Conservation (phyloP, 352 stramenopile genomes). For the Thalassiosira gravida region DNA sequence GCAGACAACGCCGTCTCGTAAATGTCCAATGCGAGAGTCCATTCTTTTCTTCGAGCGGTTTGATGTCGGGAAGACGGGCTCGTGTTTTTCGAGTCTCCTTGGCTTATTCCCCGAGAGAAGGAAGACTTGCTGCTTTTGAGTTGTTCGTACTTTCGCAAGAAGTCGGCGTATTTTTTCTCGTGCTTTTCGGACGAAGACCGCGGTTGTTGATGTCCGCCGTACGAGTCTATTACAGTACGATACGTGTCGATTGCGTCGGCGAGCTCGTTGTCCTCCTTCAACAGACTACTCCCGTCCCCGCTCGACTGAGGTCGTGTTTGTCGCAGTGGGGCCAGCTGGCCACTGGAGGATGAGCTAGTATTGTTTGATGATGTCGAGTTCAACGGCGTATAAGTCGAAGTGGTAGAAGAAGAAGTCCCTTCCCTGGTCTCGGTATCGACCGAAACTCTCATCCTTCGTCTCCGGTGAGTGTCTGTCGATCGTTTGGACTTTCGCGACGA, state of each 20-base stretch:
- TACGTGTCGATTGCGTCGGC: slow-evolving; percentile 73
- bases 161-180: slow-evolving; percentile 71
- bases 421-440: slow-evolving; percentile 42
- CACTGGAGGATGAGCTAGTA: too few relatives aligned
- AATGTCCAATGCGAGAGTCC: slow-evolving; percentile 72
- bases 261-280: slow-evolving; percentile 59
- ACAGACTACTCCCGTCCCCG: slow-evolving; percentile 10
- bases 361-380: too few relatives aligned
- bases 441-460: slow-evolving; percentile 21
- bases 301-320: slow-evolving; percentile 19
- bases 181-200: slow-evolving; percentile 55
- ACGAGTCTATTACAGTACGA: slow-evolving; percentile 58
- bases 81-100: not conserved
- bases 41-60: slow-evolving; percentile 38
- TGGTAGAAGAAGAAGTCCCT: slow-evolving; percentile 20
- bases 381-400: too few relatives aligned
- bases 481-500: slow-evolving; percentile 12
- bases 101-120: not conserved
- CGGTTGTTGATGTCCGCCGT: slow-evolving; percentile 18
- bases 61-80: not conserved
- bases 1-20: slow-evolving; percentile 56
- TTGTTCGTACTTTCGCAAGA: slow-evolving; percentile 59
- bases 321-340: slow-evolving; percentile 15
- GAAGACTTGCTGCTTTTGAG: slow-evolving; percentile 30
- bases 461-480: slow-evolving; percentile 25